Evolutionary conservation across 495 filamentous ascomycete genomes (phyloP), one percentile per base, ranked within the genome.

Genomic region (Neurospora terricola): DNA sequence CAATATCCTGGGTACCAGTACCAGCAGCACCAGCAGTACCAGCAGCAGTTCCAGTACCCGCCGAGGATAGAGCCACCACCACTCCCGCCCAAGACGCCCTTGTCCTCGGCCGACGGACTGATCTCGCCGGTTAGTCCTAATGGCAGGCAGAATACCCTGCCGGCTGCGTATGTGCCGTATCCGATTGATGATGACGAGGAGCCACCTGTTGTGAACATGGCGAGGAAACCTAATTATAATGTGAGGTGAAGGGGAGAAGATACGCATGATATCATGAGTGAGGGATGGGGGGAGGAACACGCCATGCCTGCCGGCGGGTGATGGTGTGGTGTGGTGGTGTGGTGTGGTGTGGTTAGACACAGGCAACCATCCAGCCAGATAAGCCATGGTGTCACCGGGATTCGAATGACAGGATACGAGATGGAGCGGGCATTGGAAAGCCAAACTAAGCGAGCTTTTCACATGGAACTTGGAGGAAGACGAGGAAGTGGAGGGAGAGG

Each of bases 31-130:
- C 48, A 84, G 70, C 71, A 77, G 69, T 69, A 74, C 73, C 48
- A 84, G 84, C 23, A 83, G 86, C 40, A 82, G 80, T 43, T 81
- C 79, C 71, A 89, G 83, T 80, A 76, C 75, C 80, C 76, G 83
- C 90, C 73, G 76, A 73, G 81, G 23, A 84, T 84, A 48, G 84
- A 86, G 73, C 90, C 93, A 0, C 94, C 94, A 40, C 94, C 94
- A 0, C 77, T 95, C 30, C 94, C 94, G 11, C 93, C 94, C 12
- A 96, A 96, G 81, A 97, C 92, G 0, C 93, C 93, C 1, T 88
- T 96, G 14, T 88, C 86, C 1, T 68, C 30, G 38, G 30, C 42
- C 0, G 42, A 68, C 42, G 69, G 77, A 62, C 27, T 66, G 30
- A 34, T 66, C 14, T 34, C 54, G 27, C 54, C 54, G 23, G 27